A percentile compares a stretch with the other conserved stretches of the same genome.
These are phyloP conservation scores for Leccinum broughii DNA, from an alignment of 768 basidiomycete genomes.

Conservation along the genomic window DNA sequence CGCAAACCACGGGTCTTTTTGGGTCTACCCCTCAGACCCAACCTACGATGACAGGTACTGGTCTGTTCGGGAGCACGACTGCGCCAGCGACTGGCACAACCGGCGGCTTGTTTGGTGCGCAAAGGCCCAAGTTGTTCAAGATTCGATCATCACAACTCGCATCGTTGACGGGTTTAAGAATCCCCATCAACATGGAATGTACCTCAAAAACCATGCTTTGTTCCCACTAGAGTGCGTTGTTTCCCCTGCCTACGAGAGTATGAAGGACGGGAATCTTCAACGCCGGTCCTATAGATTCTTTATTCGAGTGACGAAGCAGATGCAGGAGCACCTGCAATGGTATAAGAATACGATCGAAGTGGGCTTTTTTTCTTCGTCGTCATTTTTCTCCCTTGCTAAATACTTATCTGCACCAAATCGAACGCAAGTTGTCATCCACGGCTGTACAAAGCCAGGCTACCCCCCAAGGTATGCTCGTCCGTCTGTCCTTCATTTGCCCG, in stretches of 20 bases:
- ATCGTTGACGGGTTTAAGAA: slow-evolving; percentile 79
- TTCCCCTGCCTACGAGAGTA: background rate
- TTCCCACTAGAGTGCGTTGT: slow-evolving; percentile 76
- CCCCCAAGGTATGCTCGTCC: slow-evolving; percentile 60
- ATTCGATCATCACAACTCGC: slow-evolving; percentile 73
- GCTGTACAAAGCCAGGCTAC: slow-evolving; percentile 63
- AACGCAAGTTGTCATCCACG: slow-evolving; percentile 74
- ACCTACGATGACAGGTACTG: slow-evolving; percentile 11
- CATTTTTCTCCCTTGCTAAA: background rate
- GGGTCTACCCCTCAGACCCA: slow-evolving; percentile 23
- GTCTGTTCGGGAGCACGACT: slow-evolving; percentile 31
- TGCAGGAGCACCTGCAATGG: slow-evolving; percentile 71
- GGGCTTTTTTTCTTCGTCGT: slow-evolving; percentile 8
- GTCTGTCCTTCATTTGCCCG: background rate
- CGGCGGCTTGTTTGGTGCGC: slow-evolving; percentile 28
- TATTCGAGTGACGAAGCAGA: slow-evolving; percentile 66
- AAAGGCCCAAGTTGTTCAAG: slow-evolving; percentile 66
- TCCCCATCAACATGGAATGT: slow-evolving; percentile 66
- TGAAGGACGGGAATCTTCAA: background rate
- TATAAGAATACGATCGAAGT: slow-evolving; percentile 84
- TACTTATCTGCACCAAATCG: slow-evolving; percentile 48
- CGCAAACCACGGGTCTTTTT: slow-evolving; percentile 22
- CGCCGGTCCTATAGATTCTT: slow-evolving; percentile 54
- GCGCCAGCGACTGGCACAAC: slow-evolving; percentile 5
- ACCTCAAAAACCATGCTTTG: slow-evolving; percentile 75